These are phyloP conservation scores for Arachnomyces sp. DNA, from an alignment of 2,329 filamentous ascomycete genomes.

Conservation along the genomic window DNA sequence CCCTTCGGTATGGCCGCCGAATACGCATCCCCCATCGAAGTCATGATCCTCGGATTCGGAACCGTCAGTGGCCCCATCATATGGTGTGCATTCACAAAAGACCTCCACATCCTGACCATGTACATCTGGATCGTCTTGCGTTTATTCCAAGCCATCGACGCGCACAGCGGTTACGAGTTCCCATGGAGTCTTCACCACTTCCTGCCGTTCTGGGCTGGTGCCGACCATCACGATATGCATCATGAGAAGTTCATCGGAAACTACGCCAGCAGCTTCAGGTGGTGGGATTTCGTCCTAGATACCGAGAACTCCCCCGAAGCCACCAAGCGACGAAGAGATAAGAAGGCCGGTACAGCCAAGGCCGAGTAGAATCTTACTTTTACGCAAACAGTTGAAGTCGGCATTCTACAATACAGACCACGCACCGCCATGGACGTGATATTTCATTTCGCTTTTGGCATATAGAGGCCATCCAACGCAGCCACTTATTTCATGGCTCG, in stretches of 20 bases:
- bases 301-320: constrained; percentile 89
- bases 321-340: constrained; percentile 69
- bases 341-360: constrained; percentile 17
- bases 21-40: constrained; percentile 95
- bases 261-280: constrained; percentile 95
- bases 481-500: too few species aligned
- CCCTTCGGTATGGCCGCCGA: constrained; percentile 94
- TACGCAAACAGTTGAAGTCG: too few species aligned
- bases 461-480: too few species aligned
- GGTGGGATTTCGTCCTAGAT: constrained; percentile 94
- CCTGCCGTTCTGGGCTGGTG: constrained; percentile 95
- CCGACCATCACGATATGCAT: constrained; percentile 91
- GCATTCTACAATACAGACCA: too few species aligned
- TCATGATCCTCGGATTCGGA: constrained; percentile 86
- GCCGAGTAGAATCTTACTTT: constrained; percentile 5
- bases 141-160: constrained; percentile 94
- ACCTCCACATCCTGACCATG: constrained; percentile 95
- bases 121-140: constrained; percentile 91
- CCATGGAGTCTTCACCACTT: constrained; percentile 94
- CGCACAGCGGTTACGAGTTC: constrained; percentile 97
- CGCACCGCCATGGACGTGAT: too few species aligned
- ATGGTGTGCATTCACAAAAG: constrained; percentile 71
- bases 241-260: constrained; percentile 99
- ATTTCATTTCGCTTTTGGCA: too few species aligned
- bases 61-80: constrained; percentile 74